Percentiles rank a stretch among this genome's conserved stretches.
Evolutionary conservation across 2,329 filamentous ascomycete genomes (phyloP).

Genomic region (Aspergillus versicolor): DNA sequence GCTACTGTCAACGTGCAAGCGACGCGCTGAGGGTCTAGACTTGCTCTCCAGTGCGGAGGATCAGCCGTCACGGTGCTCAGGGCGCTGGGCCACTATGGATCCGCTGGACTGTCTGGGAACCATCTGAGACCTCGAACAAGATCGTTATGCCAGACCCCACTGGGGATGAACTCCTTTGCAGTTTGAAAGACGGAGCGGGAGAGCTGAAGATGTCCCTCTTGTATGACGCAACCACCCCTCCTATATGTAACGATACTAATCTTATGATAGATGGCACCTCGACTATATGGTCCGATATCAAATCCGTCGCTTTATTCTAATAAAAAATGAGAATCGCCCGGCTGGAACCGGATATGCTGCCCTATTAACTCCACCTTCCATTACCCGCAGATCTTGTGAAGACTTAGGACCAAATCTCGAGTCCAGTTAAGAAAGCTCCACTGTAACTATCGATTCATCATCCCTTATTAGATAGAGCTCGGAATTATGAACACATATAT

Average conservation of each 20-base stretch:
- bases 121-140: too few relatives aligned
- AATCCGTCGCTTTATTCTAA: background rate
- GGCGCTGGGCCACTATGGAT: background rate
- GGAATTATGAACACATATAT: background rate
- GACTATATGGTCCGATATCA: background rate
- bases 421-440: background rate
- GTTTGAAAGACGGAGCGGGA: too few relatives aligned
- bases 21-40: constrained; percentile 1
- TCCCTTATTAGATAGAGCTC: background rate
- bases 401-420: background rate
- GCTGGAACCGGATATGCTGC: background rate
- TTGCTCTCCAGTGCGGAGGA: constrained; percentile 2
- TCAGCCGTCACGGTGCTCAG: background rate
- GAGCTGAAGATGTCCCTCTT: background rate
- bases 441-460: background rate
- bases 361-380: background rate
- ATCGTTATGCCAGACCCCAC: too few relatives aligned
- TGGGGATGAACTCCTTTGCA: background rate
- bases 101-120: too few relatives aligned
- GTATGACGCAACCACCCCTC: constrained; percentile 5
- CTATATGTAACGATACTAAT: constrained; percentile 6
- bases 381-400: too few relatives aligned
- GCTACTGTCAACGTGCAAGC: background rate
- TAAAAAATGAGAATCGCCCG: too few relatives aligned
- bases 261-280: background rate